Percentiles rank a stretch among this genome's conserved stretches.
phyloP scores from a whole-genome alignment of 768 basidiomycete species.

The Tylopilus intermedius region DNA sequence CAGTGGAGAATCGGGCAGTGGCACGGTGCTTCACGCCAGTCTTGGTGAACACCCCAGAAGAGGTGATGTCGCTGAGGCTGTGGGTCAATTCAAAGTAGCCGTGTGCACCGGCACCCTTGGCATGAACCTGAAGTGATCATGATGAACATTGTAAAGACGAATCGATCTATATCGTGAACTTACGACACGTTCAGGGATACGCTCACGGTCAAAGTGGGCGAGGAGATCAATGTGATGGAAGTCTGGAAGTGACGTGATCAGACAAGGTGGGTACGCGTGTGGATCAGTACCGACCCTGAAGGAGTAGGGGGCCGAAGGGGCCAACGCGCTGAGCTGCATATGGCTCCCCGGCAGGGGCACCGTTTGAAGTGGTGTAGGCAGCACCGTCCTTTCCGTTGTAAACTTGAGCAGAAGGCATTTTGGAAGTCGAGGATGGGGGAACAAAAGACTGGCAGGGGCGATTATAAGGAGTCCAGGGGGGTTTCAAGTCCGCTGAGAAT shows the following conservation, averaged over 20 bases:
- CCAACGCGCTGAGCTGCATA: slow-evolving; percentile 79
- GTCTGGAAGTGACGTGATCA: slow-evolving; percentile 41
- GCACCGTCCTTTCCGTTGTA: slow-evolving; percentile 50
- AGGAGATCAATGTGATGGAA: slow-evolving; percentile 88
- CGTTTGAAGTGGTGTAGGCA: slow-evolving; percentile 82
- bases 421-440: slow-evolving; percentile 1
- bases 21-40: slow-evolving; percentile 64
- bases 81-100: slow-evolving; percentile 91
- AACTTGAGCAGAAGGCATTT: slow-evolving; percentile 67
- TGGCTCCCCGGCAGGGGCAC: slow-evolving; percentile 62
- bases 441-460: background rate
- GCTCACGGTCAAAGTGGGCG: slow-evolving; percentile 90
- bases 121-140: slow-evolving; percentile 61
- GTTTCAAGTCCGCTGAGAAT: slow-evolving; percentile 1
- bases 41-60: slow-evolving; percentile 58
- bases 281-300: slow-evolving; percentile 60
- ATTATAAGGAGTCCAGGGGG: slow-evolving; percentile 6
- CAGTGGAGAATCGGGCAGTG: slow-evolving; percentile 90
- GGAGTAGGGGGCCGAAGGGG: slow-evolving; percentile 71
- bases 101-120: slow-evolving; percentile 90
- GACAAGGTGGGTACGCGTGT: background rate
- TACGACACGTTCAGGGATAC: slow-evolving; percentile 93
- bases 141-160: slow-evolving; percentile 17
- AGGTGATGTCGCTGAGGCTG: slow-evolving; percentile 77
- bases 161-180: slow-evolving; percentile 21